phyloP scores from a whole-genome alignment of 2,329 filamentous ascomycete species.

The Fusarium setosum region DNA sequence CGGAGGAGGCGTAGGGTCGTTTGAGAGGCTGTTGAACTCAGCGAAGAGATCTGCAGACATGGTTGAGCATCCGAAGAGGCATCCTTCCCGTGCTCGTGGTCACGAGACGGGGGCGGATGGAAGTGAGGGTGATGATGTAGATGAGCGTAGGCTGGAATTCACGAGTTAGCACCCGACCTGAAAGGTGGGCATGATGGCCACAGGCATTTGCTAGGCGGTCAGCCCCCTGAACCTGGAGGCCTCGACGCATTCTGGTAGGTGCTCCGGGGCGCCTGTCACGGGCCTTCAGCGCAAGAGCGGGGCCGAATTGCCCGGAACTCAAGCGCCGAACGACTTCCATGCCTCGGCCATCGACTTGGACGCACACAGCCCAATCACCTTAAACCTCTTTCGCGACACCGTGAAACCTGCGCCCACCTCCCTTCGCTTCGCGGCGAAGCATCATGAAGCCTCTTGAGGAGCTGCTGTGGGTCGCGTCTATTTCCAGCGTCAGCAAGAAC shows the following conservation, averaged over 20 bases:
- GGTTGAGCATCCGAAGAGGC: conserved; percentile 30
- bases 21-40: conserved; percentile 66
- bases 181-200: conserved; percentile 3
- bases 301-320: conserved; percentile 23
- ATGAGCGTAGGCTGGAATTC: conserved; percentile 5
- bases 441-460: conserved; percentile 53
- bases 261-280: conserved; percentile 8
- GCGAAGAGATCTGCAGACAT: conserved; percentile 77
- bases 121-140: not conserved
- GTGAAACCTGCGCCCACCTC: not conserved
- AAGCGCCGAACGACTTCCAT: conserved; percentile 20
- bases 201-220: conserved; percentile 25
- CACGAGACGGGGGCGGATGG: conserved; percentile 12
- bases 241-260: conserved; percentile 1
- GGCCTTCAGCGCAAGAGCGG: conserved; percentile 25
- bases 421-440: conserved; percentile 5
- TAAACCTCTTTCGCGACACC: not conserved
- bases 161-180: conserved; percentile 3
- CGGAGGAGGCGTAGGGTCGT: conserved; percentile 46
- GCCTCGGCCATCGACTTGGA: conserved; percentile 26
- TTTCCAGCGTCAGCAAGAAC: conserved; percentile 1
- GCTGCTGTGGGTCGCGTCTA: conserved; percentile 47
- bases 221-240: conserved; percentile 27
- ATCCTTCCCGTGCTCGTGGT: conserved; percentile 15
- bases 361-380: conserved; percentile 6